Evolutionary conservation across 2,329 filamentous ascomycete genomes (phyloP), one percentile per base, ranked within the genome.

Genomic region (Ophiostoma sp.): DNA sequence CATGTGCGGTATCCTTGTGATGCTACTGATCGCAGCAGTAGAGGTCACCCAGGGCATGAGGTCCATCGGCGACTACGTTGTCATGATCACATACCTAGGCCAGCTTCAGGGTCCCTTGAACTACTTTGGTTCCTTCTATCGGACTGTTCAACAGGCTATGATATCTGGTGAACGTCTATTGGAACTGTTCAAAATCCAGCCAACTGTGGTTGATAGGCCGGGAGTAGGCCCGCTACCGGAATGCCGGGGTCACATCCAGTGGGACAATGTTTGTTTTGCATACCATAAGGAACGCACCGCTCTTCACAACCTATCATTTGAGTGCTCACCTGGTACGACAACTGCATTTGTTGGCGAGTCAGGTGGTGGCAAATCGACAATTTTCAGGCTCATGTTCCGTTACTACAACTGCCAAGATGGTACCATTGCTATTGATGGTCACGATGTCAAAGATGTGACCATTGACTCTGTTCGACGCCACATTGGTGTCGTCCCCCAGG

Each of bases 331-430:
- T 1, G 95, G 95, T 68, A 97, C 93, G 0, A 98, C 94, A 0
- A 99, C 94, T 6, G 95, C 95, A 0, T 89, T 99, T 73, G 95
- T 99, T 23, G 95, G 95, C 73, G 94, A 98, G 79, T 98, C 94
- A 41, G 95, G 95, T 65, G 95, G 95, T 71, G 95, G 95, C 74
- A 99, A 99, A 79, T 98, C 94, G 2, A 99, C 95, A 0, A 87
- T 99, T 35, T 97, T 99, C 83, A 90, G 95, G 68, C 86, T 98
- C 67, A 89, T 99, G 78, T 98, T 97, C 84, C 91, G 95, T 23
- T 99, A 97, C 80, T 99, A 98, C 83, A 96, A 97, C 77, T 87
- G 90, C 69, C 84, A 89, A 68, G 86, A 88, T 68, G 95, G 95
- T 48, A 88, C 84, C 76, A 96, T 98, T 71, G 87, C 90, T 76